Conservation (phyloP, 805 yeast species). For the Teunomyces tritomae region DNA sequence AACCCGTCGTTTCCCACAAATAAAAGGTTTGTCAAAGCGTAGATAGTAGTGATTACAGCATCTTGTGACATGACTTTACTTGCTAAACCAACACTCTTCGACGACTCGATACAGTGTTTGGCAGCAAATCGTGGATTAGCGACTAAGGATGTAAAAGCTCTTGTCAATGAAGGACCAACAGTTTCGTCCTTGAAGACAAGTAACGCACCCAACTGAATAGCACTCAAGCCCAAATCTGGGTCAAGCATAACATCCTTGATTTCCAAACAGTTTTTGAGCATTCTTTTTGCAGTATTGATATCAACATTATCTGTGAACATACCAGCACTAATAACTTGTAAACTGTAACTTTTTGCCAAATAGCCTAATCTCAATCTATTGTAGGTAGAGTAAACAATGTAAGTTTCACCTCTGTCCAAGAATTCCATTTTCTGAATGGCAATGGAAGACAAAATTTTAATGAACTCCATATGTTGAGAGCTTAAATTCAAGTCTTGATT, state of each 20-base stretch:
- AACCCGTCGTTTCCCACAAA: constrained; percentile 48
- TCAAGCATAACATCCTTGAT: constrained; percentile 54
- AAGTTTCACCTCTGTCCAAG: constrained; percentile 57
- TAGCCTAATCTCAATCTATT: constrained; percentile 50
- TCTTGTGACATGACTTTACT: constrained; percentile 73
- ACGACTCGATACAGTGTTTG: constrained; percentile 48
- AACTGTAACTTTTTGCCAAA: constrained; percentile 50
- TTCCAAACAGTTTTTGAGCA: constrained; percentile 51
- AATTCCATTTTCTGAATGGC: constrained; percentile 41
- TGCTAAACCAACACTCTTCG: constrained; percentile 63
- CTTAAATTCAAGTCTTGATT: constrained; percentile 14
- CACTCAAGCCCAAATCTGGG: constrained; percentile 47
- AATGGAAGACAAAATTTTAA: constrained; percentile 28
- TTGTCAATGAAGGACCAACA: constrained; percentile 38
- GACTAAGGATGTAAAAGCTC: constrained; percentile 51
- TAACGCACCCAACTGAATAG: constrained; percentile 56
- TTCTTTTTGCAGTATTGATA: constrained; percentile 39
- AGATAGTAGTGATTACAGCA: constrained; percentile 77
- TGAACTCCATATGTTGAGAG: constrained; percentile 22
- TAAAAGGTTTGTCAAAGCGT: constrained; percentile 74
- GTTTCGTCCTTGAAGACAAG: constrained; percentile 43
- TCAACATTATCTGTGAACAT: constrained; percentile 45
- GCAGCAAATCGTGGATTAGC: constrained; percentile 51
- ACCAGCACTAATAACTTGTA: constrained; percentile 64
- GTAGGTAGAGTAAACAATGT: constrained; percentile 50